Percentiles rank a stretch among this genome's conserved stretches.
These are phyloP conservation scores for Boletus tomentosulus DNA, from an alignment of 768 basidiomycete species.

Conservation along the genomic window DNA sequence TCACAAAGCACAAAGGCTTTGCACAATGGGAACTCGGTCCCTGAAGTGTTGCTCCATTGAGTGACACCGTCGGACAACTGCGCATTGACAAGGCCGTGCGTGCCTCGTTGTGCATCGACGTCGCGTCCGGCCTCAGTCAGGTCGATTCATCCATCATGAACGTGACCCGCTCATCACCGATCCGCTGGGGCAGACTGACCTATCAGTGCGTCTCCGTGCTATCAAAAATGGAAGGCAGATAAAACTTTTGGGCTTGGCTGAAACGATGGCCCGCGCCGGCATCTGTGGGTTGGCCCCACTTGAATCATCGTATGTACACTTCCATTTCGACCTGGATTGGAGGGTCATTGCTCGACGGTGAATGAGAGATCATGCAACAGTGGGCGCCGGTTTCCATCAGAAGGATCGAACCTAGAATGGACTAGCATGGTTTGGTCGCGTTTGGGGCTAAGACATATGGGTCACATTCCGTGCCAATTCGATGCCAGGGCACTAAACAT, in stretches of 20 bases:
- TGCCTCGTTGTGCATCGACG: constrained; percentile 3
- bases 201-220: not conserved
- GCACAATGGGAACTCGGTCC: not conserved
- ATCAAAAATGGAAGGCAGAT: not conserved
- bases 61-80: not conserved
- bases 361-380: constrained; percentile 2
- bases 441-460: constrained; percentile 9
- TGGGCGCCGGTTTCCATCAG: constrained; percentile 28
- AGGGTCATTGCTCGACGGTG: constrained; percentile 5
- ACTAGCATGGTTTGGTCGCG: constrained; percentile 9
- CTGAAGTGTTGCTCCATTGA: not conserved
- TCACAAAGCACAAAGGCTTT: not conserved
- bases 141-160: not conserved
- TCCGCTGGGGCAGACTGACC: not conserved
- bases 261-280: not conserved
- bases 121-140: not conserved
- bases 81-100: constrained; percentile 8
- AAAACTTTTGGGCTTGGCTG: not conserved
- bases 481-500: constrained; percentile 1
- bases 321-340: constrained; percentile 5
- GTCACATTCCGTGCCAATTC: constrained; percentile 6
- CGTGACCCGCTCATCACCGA: not conserved
- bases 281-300: not conserved
- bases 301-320: not conserved
- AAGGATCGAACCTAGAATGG: constrained; percentile 25